Percentiles rank a stretch among this genome's conserved stretches.
Evolutionary conservation across 2,329 filamentous ascomycete species (phyloP).

Genomic region (Gaeumannomyces sp.): DNA sequence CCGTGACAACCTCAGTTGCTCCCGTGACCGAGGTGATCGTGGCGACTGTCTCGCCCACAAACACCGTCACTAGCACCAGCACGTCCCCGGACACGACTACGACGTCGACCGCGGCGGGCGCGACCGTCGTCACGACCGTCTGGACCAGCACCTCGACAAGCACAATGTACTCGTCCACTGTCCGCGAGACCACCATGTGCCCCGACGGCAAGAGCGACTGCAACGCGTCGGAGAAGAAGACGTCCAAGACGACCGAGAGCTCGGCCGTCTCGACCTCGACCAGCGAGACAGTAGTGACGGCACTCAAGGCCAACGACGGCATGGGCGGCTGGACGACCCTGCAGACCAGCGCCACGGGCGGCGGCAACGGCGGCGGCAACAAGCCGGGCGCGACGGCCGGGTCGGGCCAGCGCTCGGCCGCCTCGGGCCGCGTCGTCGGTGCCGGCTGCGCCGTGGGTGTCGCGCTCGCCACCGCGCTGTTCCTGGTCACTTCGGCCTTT

Average conservation of each 20-base stretch:
- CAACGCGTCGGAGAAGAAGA: not conserved
- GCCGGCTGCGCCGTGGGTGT: not conserved
- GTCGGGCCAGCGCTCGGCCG: not conserved
- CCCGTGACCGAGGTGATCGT: not conserved
- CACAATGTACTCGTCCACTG: constrained; percentile 4
- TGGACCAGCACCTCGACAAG: constrained; percentile 2
- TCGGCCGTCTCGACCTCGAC: constrained; percentile 4
- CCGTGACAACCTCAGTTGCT: not conserved
- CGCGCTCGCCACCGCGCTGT: constrained; percentile 3
- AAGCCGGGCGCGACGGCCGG: not conserved
- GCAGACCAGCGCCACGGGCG: not conserved
- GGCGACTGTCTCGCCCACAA: not conserved
- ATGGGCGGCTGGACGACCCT: not conserved
- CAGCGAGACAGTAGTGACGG: not conserved
- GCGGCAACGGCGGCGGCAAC: constrained; percentile 3
- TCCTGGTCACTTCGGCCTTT: not conserved
- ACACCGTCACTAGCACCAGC: not conserved
- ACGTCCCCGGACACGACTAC: not conserved
- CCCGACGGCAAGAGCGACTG: not conserved
- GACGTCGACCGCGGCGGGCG: not conserved
- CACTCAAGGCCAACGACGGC: not conserved
- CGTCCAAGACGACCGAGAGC: constrained; percentile 2
- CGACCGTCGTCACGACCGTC: not conserved
- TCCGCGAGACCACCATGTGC: constrained; percentile 6
- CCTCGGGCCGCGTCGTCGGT: not conserved